Evolutionary conservation across 1,284 basidiomycete genomes (phyloP).

Genomic region (Apiotrichum veenhuisii): DNA sequence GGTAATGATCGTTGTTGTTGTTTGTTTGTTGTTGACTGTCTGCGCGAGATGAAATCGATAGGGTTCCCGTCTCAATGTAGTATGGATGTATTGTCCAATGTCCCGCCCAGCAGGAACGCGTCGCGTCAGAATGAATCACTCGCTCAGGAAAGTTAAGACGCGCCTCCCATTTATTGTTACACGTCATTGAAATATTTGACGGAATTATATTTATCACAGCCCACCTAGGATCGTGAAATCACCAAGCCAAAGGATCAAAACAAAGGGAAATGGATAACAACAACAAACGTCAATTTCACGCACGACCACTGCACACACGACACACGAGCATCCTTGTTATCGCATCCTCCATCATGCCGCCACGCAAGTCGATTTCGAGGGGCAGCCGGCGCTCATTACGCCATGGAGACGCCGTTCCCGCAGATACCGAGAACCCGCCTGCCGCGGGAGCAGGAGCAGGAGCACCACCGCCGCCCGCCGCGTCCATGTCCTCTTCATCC

Average conservation of each 20-base stretch:
- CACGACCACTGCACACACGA: background rate
- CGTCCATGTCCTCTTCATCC: background rate
- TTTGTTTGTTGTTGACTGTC: too few species aligned
- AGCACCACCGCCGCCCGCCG: background rate
- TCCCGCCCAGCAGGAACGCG: too few species aligned
- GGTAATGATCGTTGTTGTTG: too few species aligned
- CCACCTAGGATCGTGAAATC: background rate
- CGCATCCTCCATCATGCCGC: slow-evolving; percentile 14
- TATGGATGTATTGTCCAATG: too few species aligned
- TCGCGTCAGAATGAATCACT: background rate
- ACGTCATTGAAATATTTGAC: background rate
- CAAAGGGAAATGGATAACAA: background rate
- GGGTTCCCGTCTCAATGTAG: background rate
- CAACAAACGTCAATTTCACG: background rate
- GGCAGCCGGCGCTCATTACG: background rate
- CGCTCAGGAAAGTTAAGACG: background rate
- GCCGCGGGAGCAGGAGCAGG: background rate
- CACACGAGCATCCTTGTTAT: too few species aligned
- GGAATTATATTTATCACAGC: background rate
- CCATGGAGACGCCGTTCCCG: background rate
- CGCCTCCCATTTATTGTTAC: background rate
- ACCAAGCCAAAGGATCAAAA: background rate
- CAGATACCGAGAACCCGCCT: background rate
- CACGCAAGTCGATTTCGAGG: slow-evolving; percentile 22
- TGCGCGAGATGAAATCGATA: too few species aligned